These are phyloP conservation scores for Viola odorata DNA, from an alignment of 345 rosid species.

Conservation along the genomic window DNA sequence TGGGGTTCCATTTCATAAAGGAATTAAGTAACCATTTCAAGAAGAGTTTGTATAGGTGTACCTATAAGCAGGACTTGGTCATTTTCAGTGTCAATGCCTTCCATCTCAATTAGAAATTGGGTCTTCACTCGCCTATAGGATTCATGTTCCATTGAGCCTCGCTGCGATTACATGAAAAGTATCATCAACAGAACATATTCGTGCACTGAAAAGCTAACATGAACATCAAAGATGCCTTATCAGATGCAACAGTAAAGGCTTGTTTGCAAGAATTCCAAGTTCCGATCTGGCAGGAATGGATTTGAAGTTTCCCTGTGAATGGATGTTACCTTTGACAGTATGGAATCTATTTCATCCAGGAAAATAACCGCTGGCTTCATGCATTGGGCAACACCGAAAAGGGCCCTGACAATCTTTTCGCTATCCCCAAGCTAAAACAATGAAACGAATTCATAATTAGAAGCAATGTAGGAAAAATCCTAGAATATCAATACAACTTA, in stretches of 20 bases:
- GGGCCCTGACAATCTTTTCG: slow-evolving; percentile 96
- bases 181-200: too few species aligned
- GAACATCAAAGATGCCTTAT: neutral
- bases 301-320: neutral
- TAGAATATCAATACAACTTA: too few species aligned
- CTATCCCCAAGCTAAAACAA: slow-evolving; percentile 63
- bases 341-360: slow-evolving; percentile 96
- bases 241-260: slow-evolving; percentile 2
- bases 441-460: slow-evolving; percentile 26
- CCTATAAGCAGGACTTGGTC: slow-evolving; percentile 95
- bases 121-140: slow-evolving; percentile 92
- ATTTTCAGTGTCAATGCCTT: slow-evolving; percentile 80
- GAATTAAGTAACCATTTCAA: too few species aligned
- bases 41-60: slow-evolving; percentile 14
- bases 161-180: too few species aligned
- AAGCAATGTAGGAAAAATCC: too few species aligned
- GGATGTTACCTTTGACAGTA: slow-evolving; percentile 73
- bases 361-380: slow-evolving; percentile 98
- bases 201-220: too few species aligned
- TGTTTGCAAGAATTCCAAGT: neutral
- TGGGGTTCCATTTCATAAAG: neutral
- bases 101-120: slow-evolving; percentile 95
- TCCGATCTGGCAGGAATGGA: too few species aligned
- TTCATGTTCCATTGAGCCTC: slow-evolving; percentile 39
- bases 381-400: slow-evolving; percentile 96